Conservation (phyloP, 768 basidiomycete species). For the Leccinum subtestaceum region DNA sequence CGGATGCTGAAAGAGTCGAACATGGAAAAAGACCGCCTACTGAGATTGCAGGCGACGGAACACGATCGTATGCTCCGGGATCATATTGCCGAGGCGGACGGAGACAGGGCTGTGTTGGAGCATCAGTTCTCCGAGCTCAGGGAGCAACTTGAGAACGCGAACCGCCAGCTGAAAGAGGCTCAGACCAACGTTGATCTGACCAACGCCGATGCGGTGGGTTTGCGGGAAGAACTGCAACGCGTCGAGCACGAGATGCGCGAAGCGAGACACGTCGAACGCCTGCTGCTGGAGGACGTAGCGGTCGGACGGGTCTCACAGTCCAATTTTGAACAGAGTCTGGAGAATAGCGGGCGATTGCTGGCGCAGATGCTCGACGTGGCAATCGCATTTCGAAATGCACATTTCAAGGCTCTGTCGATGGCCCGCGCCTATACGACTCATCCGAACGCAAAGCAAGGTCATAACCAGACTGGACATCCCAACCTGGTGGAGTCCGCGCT, state of each 20-base stretch:
- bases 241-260: conserved; percentile 70
- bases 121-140: conserved; percentile 78
- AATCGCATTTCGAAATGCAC: conserved; percentile 71
- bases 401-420: conserved; percentile 65
- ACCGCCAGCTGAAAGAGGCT: conserved; percentile 62
- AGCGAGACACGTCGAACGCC: conserved; percentile 60
- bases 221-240: conserved; percentile 71
- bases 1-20: conserved; percentile 65
- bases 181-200: conserved; percentile 59
- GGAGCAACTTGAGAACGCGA: conserved; percentile 56
- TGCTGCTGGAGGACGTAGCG: conserved; percentile 72
- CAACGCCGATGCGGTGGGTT: conserved; percentile 62
- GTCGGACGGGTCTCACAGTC: conserved; percentile 66
- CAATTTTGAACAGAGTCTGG: conserved; percentile 63
- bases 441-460: conserved; percentile 49
- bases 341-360: conserved; percentile 63
- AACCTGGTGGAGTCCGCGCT: conserved; percentile 50
- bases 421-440: conserved; percentile 56
- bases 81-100: conserved; percentile 89
- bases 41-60: conserved; percentile 69
- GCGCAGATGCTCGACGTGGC: conserved; percentile 83
- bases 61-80: conserved; percentile 72
- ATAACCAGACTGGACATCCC: conserved; percentile 21
- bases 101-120: conserved; percentile 89
- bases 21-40: conserved; percentile 74